Conservation (phyloP, 768 basidiomycete genomes). For the Inosperma sp. region DNA sequence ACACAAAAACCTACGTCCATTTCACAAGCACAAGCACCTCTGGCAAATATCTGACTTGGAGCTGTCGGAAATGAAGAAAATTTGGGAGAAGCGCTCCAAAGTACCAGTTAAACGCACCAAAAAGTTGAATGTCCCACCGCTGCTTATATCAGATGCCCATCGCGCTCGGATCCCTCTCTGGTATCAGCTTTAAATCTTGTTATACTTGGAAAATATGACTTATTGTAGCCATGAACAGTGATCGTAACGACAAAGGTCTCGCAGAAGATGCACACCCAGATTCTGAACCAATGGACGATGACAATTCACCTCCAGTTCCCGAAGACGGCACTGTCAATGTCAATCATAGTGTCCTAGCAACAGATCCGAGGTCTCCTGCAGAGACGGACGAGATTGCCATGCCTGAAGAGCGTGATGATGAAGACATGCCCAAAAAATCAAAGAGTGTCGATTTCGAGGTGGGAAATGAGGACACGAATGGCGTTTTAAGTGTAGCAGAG, state of each 20-base stretch:
- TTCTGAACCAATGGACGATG: neutral
- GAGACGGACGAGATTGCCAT: neutral
- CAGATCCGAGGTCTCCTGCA: too few species aligned
- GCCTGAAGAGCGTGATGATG: neutral
- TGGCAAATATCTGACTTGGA: conserved; percentile 1
- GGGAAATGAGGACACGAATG: neutral
- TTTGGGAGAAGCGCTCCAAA: conserved; percentile 2
- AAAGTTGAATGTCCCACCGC: neutral
- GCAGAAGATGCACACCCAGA: neutral
- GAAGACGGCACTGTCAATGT: neutral
- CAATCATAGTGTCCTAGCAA: neutral
- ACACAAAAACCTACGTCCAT: neutral
- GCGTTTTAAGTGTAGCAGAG: neutral
- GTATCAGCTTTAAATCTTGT: neutral
- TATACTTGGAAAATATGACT: neutral
- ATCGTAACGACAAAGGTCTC: neutral
- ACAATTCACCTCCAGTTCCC: neutral
- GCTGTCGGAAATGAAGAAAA: conserved; percentile 1
- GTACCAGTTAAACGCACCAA: neutral
- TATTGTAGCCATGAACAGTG: neutral
- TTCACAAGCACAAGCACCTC: neutral
- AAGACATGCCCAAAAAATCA: neutral
- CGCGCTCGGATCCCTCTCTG: neutral
- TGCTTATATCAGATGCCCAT: conserved; percentile 2
- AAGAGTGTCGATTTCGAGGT: neutral